These are phyloP conservation scores for Vitis labrusca DNA, from an alignment of 164 flowering plant species.

Conservation along the genomic window DNA sequence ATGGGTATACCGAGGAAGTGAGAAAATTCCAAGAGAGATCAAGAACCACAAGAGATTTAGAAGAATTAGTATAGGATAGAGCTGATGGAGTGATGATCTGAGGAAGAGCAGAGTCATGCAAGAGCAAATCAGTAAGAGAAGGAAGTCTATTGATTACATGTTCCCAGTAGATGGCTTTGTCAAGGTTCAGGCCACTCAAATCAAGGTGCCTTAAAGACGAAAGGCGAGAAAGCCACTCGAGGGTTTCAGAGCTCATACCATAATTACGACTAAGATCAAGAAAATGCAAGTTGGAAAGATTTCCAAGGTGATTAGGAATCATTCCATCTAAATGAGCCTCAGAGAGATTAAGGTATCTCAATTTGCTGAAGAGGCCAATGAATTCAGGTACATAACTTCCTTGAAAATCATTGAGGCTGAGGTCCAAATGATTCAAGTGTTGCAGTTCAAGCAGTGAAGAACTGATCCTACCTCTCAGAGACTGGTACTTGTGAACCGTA, in stretches of 20 bases:
- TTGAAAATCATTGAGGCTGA: neutral
- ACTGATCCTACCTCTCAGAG: constrained; percentile 1
- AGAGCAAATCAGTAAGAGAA: constrained; percentile 2
- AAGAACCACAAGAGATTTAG: constrained; percentile 4
- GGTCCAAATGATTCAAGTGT: constrained; percentile 2
- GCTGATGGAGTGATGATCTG: neutral
- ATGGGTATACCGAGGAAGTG: neutral
- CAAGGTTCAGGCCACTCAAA: neutral
- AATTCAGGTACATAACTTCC: neutral
- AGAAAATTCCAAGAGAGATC: neutral
- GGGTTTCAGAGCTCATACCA: neutral
- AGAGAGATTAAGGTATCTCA: constrained; percentile 15
- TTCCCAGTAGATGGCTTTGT: constrained; percentile 3
- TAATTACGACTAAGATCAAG: constrained; percentile 19
- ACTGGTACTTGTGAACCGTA: too few relatives aligned
- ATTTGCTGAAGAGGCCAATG: constrained; percentile 2
- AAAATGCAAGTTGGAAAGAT: constrained; percentile 20
- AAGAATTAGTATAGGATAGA: neutral
- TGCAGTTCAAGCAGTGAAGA: constrained; percentile 10
- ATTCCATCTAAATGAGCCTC: neutral
- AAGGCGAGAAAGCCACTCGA: constrained; percentile 18
- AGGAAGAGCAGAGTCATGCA: constrained; percentile 2
- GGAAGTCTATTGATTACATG: constrained; percentile 15
- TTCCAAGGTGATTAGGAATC: constrained; percentile 26
- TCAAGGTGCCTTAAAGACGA: constrained; percentile 12